Percentiles rank a stretch among this genome's conserved stretches.
phyloP scores from a whole-genome alignment of 2,329 filamentous ascomycete species.

The Curvularia eragrostidis region DNA sequence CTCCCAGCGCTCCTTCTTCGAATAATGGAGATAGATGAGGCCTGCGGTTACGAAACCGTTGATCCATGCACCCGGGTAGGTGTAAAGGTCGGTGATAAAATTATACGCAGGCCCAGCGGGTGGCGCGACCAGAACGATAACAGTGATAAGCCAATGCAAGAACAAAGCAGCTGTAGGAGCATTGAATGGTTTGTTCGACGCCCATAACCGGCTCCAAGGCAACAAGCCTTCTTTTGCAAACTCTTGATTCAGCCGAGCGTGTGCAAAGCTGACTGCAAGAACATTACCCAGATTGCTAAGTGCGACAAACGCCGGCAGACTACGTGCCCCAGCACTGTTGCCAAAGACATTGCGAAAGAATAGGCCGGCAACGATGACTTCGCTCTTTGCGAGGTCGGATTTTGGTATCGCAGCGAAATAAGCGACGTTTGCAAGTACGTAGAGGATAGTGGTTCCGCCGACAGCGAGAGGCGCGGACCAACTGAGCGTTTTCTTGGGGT shows the following conservation, averaged over 20 bases:
- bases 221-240: slow-evolving; percentile 73
- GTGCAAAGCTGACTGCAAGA: slow-evolving; percentile 65
- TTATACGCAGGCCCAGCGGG: slow-evolving; percentile 73
- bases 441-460: slow-evolving; percentile 65
- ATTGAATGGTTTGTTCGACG: slow-evolving; percentile 71
- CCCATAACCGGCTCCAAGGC: slow-evolving; percentile 71
- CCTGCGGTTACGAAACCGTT: slow-evolving; percentile 47
- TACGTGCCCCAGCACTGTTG: slow-evolving; percentile 56
- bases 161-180: slow-evolving; percentile 63
- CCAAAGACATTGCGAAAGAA: slow-evolving; percentile 70
- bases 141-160: slow-evolving; percentile 70
- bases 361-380: slow-evolving; percentile 65
- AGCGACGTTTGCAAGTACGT: slow-evolving; percentile 69
- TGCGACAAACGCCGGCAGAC: slow-evolving; percentile 61
- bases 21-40: slow-evolving; percentile 47
- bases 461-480: slow-evolving; percentile 66
- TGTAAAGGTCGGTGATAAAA: slow-evolving; percentile 65
- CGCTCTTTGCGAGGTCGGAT: slow-evolving; percentile 62
- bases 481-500: slow-evolving; percentile 61
- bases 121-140: slow-evolving; percentile 70
- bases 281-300: slow-evolving; percentile 69
- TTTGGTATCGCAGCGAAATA: slow-evolving; percentile 70
- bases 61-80: slow-evolving; percentile 49
- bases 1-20: slow-evolving; percentile 42
- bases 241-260: slow-evolving; percentile 68